Conservation (phyloP, 1,139 yeast genomes). For the Meyerozyma guilliermondii region DNA sequence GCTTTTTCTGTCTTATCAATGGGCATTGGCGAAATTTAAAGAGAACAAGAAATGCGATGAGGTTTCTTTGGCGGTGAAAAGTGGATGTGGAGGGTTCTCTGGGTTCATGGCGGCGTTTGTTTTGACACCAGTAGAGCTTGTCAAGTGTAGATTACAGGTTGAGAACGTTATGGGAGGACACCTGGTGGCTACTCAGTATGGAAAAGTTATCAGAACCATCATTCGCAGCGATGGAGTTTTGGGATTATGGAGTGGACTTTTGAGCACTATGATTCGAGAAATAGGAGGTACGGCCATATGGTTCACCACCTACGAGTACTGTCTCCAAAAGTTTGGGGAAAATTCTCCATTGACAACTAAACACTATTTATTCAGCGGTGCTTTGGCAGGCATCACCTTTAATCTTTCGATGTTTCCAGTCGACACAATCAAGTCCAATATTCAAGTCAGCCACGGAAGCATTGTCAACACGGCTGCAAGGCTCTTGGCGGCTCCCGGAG, state of each 20-base stretch:
- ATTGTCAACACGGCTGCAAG: slow-evolving; percentile 26
- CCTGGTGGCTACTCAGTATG: slow-evolving; percentile 1
- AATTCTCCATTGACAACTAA: slow-evolving; percentile 31
- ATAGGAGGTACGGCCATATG: slow-evolving; percentile 89
- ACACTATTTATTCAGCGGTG: slow-evolving; percentile 72
- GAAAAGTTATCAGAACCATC: slow-evolving; percentile 37
- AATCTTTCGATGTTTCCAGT: slow-evolving; percentile 81
- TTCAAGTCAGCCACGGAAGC: slow-evolving; percentile 45
- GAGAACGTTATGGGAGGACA: slow-evolving; percentile 34
- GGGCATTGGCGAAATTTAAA: slow-evolving; percentile 25
- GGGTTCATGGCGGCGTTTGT: slow-evolving; percentile 83
- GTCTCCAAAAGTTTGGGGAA: slow-evolving; percentile 31
- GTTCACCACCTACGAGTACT: slow-evolving; percentile 83
- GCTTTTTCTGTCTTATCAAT: slow-evolving; percentile 57
- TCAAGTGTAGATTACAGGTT: slow-evolving; percentile 87
- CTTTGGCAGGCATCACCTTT: slow-evolving; percentile 78
- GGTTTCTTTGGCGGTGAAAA: slow-evolving; percentile 34
- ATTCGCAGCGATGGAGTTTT: slow-evolving; percentile 47
- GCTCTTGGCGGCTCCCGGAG: slow-evolving; percentile 43
- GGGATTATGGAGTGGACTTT: slow-evolving; percentile 76
- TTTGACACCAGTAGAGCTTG: slow-evolving; percentile 82
- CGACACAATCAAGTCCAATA: slow-evolving; percentile 82
- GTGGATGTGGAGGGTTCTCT: slow-evolving; percentile 71
- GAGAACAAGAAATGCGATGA: slow-evolving; percentile 13
- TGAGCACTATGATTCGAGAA: slow-evolving; percentile 80